Evolutionary conservation across 2,329 filamentous ascomycete species (phyloP), one percentile per base, ranked within the genome.

Genomic region (Arthrobotrys pseudoclavata): DNA sequence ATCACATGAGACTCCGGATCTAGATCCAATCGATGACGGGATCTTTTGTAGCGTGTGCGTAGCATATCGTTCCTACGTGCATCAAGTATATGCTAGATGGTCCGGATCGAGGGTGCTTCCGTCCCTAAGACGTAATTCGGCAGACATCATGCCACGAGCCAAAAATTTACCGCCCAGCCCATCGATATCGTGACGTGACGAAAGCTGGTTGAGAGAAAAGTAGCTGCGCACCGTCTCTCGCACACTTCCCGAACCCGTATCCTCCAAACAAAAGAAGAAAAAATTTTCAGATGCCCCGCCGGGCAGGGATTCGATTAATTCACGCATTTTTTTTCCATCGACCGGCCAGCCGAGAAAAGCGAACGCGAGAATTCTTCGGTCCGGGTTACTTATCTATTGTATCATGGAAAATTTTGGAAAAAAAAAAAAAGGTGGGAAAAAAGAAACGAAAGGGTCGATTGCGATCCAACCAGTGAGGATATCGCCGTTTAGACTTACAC

Each of bases 341-440:
- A 53, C 61, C 55, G 55, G 47, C 22, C 53, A 50, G 57, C 64
- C 71, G 64, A 70, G 20, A 70, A 42, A 18, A n/a, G 48, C 40
- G 45, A n/a, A 50, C 72, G 72, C 66, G 72, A 76, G 67, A 70
- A 76, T 76, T 76, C 67, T 53, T 76, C 72, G 72, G 72, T n/a
- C n/a, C n/a, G n/a, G n/a, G n/a, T n/a, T n/a, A n/a, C n/a, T n/a
- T n/a, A n/a, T n/a, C n/a, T n/a, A n/a, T n/a, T n/a, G n/a, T n/a
- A n/a, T 34, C 31, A 6, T 34, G 31, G 31, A 29, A 7, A 29
- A 29, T 29, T 7, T 29, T 29, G 26, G 26, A 29, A 7, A 7
- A 7, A 7, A 29, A 34, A 34, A 34, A 34, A 34, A 34, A 34
- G 7, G 13, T 3, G 26, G 20, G 55, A 40, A 45, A 40, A 60